Evolutionary conservation across 106 monocot species (phyloP).

Genomic region (Phalaenopsis aphrodite): DNA sequence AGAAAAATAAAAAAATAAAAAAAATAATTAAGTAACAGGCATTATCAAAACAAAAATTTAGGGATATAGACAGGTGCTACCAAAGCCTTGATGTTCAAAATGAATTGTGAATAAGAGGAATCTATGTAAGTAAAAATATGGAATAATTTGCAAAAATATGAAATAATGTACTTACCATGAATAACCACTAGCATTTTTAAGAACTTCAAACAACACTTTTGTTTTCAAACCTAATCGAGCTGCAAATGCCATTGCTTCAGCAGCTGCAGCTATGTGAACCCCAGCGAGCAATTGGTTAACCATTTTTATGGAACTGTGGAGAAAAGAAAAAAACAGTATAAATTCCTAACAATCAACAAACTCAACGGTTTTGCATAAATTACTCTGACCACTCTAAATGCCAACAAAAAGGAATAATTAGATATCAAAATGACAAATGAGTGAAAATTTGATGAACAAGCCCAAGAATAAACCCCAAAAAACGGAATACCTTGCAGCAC

Average conservation of each 20-base stretch:
- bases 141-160: background rate
- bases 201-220: conserved; percentile 65
- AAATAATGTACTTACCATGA: conserved; percentile 59
- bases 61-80: too few relatives aligned
- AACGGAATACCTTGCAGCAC: conserved; percentile 84
- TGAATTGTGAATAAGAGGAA: too few relatives aligned
- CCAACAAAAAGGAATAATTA: background rate
- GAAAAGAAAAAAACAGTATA: conserved; percentile 3
- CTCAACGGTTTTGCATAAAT: background rate
- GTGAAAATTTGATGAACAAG: background rate
- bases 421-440: background rate
- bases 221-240: conserved; percentile 65
- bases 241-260: conserved; percentile 93
- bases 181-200: conserved; percentile 57
- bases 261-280: conserved; percentile 91
- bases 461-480: background rate
- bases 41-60: background rate
- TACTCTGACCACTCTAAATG: background rate
- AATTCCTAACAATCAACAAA: background rate
- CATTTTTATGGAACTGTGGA: conserved; percentile 88
- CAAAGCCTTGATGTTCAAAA: too few relatives aligned
- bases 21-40: background rate
- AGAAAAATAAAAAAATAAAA: too few relatives aligned
- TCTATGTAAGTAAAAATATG: too few relatives aligned
- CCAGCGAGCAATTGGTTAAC: conserved; percentile 98